Evolutionary conservation across 1,284 basidiomycete species (phyloP), one percentile per base, ranked within the genome.

Genomic region (Lignosus rhinocerotis): DNA sequence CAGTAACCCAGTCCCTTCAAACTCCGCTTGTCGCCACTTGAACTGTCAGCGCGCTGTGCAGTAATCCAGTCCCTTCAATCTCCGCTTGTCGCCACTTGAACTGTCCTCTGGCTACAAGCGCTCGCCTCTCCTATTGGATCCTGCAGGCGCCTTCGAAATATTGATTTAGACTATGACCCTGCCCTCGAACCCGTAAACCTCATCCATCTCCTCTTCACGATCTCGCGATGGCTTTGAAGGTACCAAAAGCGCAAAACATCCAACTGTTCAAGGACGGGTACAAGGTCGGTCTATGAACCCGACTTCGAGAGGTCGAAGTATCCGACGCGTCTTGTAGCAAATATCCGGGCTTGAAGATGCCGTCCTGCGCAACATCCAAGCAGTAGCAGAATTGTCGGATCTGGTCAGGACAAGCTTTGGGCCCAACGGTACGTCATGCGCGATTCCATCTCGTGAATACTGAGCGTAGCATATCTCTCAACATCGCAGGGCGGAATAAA

Each of bases 391-490:
- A 74, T 83, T 99, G 51, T 94, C 94, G 43, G 91, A 98, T 77
- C 92, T 98, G 66, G 94, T 98, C 43, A 83, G 96, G 67, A 99
- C 97, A 55, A 94, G 93, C 73, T 97, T 97, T 73, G 96, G 95
- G 19, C 96, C 95, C 34, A 96, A 97, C 73, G 94, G 95, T 92
- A 72, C 71, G 88, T 76, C 49, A 21, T 16, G 6, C 8, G 3
- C 19, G 6, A 10, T 1, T 6, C 10, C 17, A 19, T 43, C 9
- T 25, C 10, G 41, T 21, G 17, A 4, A 2, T 6, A 4, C n/a
- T 10, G 41, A 43, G 9, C 16, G 17, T 19, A n/a, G n/a, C n/a
- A 43, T 19, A 21, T 10, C n/a, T 43, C 56, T 12, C 52, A 19
- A 34, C 25, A 12, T 30, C 32, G 1, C 60, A 91, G 95, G 95